These are phyloP conservation scores for Strobilomyces echinocephalus DNA, from an alignment of 768 basidiomycete genomes.

Conservation along the genomic window DNA sequence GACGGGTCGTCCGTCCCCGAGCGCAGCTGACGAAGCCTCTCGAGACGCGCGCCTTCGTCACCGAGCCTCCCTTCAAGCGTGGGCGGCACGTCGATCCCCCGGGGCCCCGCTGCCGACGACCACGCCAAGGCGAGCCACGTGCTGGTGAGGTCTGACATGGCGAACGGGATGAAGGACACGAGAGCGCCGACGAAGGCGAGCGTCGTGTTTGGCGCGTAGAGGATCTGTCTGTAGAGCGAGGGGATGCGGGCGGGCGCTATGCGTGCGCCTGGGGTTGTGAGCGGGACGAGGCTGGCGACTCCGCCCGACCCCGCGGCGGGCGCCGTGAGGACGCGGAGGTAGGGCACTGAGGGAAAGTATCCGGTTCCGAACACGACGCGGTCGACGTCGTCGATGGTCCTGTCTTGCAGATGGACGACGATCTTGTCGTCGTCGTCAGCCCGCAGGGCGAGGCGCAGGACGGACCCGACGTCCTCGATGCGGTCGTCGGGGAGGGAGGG, in stretches of 20 bases:
- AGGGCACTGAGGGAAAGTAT: conserved; percentile 39
- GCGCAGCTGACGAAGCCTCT: conserved; percentile 16
- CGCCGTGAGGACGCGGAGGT: conserved; percentile 35
- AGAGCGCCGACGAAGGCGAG: conserved; percentile 44
- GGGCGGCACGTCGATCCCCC: conserved; percentile 30
- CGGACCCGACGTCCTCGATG: conserved; percentile 41
- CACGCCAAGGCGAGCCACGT: conserved; percentile 46
- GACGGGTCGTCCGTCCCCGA: conserved; percentile 24
- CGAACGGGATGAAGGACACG: conserved; percentile 45
- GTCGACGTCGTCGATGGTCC: conserved; percentile 38
- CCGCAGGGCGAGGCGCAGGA: conserved; percentile 30
- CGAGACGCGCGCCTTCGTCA: conserved; percentile 37
- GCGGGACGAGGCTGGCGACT: conserved; percentile 16
- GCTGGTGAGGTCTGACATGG: conserved; percentile 44
- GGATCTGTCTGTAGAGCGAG: conserved; percentile 39
- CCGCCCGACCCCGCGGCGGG: background rate
- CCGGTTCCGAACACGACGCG: conserved; percentile 44
- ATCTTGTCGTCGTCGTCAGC: conserved; percentile 22
- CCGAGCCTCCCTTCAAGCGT: conserved; percentile 31
- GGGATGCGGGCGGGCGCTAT: conserved; percentile 37
- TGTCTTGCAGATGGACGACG: conserved; percentile 35
- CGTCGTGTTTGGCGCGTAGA: conserved; percentile 44
- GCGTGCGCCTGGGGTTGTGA: conserved; percentile 24
- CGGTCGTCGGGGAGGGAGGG: conserved; percentile 39
- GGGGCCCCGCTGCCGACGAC: conserved; percentile 6